A percentile compares a stretch with the other conserved stretches of the same genome.
Evolutionary conservation across 441 rosid genomes (phyloP).

Genomic region (Jatropha podagrica): DNA sequence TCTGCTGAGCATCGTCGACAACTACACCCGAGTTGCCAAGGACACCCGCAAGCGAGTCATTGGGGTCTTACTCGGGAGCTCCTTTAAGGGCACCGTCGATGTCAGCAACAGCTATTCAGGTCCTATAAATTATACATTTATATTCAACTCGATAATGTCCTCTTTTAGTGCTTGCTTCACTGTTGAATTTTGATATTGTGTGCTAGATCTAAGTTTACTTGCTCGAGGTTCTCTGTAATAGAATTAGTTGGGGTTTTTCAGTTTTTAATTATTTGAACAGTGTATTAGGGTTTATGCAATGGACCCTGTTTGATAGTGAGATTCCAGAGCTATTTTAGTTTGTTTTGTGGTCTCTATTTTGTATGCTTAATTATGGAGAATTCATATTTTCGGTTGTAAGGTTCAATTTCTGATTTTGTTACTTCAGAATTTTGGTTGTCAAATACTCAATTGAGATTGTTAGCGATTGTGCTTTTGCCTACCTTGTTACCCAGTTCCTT

Average conservation of each 20-base stretch:
- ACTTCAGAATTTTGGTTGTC: neutral
- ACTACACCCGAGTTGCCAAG: constrained; percentile 82
- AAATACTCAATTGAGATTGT: neutral
- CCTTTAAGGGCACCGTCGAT: constrained; percentile 69
- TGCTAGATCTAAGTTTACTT: neutral
- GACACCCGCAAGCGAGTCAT: constrained; percentile 80
- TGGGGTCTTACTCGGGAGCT: constrained; percentile 66
- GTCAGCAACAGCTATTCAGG: constrained; percentile 89
- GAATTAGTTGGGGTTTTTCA: neutral
- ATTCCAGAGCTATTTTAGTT: neutral
- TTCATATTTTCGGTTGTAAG: neutral
- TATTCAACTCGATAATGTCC: neutral
- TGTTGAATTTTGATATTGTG: neutral
- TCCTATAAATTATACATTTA: constrained; percentile 3
- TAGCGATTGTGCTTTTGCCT: too few species aligned
- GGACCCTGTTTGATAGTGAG: neutral
- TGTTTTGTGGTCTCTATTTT: neutral
- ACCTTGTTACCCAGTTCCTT: too few species aligned
- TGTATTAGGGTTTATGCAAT: neutral
- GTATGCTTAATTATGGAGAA: neutral
- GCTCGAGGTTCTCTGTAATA: neutral
- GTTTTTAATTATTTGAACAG: neutral
- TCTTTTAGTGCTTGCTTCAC: neutral
- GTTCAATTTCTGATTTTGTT: neutral
- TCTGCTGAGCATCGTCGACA: constrained; percentile 83